Conservation (phyloP, 495 filamentous ascomycete genomes). For the Xylaria flabelliformis region DNA sequence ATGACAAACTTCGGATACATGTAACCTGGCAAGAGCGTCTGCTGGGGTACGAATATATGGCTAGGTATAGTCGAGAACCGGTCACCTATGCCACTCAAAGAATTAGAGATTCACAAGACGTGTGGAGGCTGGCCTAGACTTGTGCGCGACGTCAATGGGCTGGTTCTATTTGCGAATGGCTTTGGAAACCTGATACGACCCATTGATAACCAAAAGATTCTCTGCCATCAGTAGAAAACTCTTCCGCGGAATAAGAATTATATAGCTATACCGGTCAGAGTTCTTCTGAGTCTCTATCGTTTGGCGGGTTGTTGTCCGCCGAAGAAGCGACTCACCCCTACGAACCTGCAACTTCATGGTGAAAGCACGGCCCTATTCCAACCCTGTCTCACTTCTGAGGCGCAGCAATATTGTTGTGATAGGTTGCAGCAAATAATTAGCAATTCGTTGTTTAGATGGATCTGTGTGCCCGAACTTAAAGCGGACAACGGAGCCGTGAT, state of each 20-base stretch:
- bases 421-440: slow-evolving; percentile 3
- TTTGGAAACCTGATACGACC: slow-evolving; percentile 14
- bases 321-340: slow-evolving; percentile 5
- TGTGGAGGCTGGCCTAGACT: slow-evolving; percentile 13
- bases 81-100: slow-evolving; percentile 14
- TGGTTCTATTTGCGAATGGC: slow-evolving; percentile 3
- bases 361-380: neutral
- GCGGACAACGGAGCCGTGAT: slow-evolving; percentile 4
- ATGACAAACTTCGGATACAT: slow-evolving; percentile 3
- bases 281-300: slow-evolving; percentile 14
- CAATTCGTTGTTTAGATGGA: neutral
- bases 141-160: slow-evolving; percentile 2
- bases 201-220: slow-evolving; percentile 2
- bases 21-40: slow-evolving; percentile 8
- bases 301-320: slow-evolving; percentile 1
- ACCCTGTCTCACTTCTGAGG: neutral
- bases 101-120: slow-evolving; percentile 4
- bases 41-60: slow-evolving; percentile 8
- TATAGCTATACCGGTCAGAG: neutral
- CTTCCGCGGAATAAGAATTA: slow-evolving; percentile 3
- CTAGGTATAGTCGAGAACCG: slow-evolving; percentile 8
- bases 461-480: neutral
- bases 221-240: slow-evolving; percentile 4
- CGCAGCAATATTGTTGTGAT: neutral
- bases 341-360: neutral